Conservation (phyloP, 1,284 basidiomycete species). For the Ceratobasidium papillatum region DNA sequence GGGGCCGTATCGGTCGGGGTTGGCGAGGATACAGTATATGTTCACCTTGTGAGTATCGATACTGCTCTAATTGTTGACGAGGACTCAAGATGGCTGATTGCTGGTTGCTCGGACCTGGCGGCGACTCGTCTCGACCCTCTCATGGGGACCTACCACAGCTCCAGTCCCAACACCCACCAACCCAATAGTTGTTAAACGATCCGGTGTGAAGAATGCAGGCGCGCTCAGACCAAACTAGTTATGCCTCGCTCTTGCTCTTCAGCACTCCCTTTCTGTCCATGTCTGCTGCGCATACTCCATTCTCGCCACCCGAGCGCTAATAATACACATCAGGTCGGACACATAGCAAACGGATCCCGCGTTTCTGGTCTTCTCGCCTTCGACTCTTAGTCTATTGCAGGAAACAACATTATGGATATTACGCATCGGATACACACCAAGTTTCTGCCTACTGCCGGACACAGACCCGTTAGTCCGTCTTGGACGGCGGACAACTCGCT, state of each 20-base stretch:
- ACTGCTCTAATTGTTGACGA: background rate
- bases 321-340: too few relatives aligned
- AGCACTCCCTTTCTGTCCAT: too few relatives aligned
- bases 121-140: conserved; percentile 18
- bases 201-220: conserved; percentile 1
- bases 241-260: too few relatives aligned
- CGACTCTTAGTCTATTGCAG: conserved; percentile 10
- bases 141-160: background rate
- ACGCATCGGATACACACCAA: conserved; percentile 4
- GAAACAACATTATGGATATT: conserved; percentile 11
- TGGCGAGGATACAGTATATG: conserved; percentile 2
- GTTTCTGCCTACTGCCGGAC: conserved; percentile 20
- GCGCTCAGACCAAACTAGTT: conserved; percentile 17
- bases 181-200: background rate
- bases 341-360: conserved; percentile 21
- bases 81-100: too few relatives aligned
- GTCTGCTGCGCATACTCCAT: too few relatives aligned
- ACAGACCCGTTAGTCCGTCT: conserved; percentile 1
- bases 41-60: conserved; percentile 10
- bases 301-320: too few relatives aligned
- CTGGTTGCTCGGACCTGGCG: background rate
- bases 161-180: background rate
- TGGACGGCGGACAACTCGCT: conserved; percentile 26
- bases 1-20: conserved; percentile 7
- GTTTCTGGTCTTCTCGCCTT: background rate